Evolutionary conservation across 2,329 filamentous ascomycete species (phyloP).

Genomic region (Diplodia sapinea): DNA sequence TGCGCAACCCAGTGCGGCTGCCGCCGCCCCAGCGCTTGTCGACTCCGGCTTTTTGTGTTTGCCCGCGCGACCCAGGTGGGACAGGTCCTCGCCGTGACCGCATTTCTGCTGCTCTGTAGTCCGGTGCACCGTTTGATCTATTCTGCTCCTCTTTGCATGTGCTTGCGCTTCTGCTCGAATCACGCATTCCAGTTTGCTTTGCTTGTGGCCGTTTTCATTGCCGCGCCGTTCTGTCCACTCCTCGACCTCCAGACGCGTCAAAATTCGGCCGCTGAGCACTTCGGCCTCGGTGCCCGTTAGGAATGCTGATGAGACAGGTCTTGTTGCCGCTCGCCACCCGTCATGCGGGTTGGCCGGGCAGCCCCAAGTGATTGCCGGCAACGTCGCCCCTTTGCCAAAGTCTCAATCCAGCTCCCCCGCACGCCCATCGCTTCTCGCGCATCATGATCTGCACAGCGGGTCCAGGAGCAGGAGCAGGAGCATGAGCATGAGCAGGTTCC

Average conservation of each 20-base stretch:
- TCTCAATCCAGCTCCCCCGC: not conserved
- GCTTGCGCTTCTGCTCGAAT: not conserved
- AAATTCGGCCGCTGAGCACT: not conserved
- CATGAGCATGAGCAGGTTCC: not conserved
- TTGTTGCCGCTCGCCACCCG: not conserved
- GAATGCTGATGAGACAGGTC: conserved; percentile 3
- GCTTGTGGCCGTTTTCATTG: not conserved
- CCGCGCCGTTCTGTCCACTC: not conserved
- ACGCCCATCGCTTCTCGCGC: conserved; percentile 2
- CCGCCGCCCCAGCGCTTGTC: not conserved
- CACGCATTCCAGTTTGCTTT: not conserved
- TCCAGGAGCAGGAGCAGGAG: not conserved
- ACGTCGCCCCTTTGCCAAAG: not conserved
- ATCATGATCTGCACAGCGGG: conserved; percentile 11
- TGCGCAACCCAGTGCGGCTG: not conserved
- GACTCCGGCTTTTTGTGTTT: too few species aligned
- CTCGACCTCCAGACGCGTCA: not conserved
- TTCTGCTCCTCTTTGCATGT: not conserved
- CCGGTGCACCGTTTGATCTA: not conserved
- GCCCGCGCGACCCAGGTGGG: too few species aligned
- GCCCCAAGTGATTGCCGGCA: not conserved
- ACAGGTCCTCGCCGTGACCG: not conserved
- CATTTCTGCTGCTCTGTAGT: too few species aligned
- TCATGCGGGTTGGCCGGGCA: not conserved
- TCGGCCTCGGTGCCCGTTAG: not conserved